A percentile compares a stretch with the other conserved stretches of the same genome.
These are phyloP conservation scores for Phyllostachys edulis DNA, from an alignment of 176 grass and related monocot species.

Conservation along the genomic window DNA sequence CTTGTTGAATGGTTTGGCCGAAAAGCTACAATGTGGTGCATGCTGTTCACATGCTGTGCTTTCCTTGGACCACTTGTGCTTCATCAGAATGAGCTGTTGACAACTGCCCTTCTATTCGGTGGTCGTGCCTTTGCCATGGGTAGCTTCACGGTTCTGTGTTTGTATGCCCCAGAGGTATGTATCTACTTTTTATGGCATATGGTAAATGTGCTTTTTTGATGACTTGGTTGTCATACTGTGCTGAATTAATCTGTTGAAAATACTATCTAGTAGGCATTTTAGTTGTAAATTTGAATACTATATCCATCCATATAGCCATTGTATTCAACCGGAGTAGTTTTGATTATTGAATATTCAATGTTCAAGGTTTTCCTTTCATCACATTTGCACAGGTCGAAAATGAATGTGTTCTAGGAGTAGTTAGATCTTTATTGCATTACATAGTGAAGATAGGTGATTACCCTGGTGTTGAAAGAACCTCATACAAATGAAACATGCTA, in stretches of 20 bases:
- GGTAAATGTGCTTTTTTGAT: not conserved
- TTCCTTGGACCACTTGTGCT: slow-evolving; percentile 62
- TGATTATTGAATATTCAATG: not conserved
- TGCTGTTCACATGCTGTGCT: slow-evolving; percentile 64
- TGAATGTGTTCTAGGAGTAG: not conserved
- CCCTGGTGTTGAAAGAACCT: not conserved
- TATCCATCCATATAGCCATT: not conserved
- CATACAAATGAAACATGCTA: not conserved
- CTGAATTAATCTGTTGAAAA: slow-evolving; percentile 4
- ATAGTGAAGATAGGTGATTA: not conserved
- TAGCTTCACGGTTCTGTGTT: slow-evolving; percentile 59
- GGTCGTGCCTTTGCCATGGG: slow-evolving; percentile 63
- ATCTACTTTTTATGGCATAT: not conserved
- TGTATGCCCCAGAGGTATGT: slow-evolving; percentile 77
- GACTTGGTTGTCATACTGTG: not conserved
- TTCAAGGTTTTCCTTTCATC: not conserved
- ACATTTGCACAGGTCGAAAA: not conserved
- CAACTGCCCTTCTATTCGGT: slow-evolving; percentile 69
- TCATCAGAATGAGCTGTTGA: slow-evolving; percentile 64
- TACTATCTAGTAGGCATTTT: not conserved
- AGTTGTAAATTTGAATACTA: not conserved
- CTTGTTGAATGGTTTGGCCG: slow-evolving; percentile 68
- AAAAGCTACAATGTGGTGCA: slow-evolving; percentile 65
- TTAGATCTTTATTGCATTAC: not conserved
- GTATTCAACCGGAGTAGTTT: not conserved